Evolutionary conservation across 768 basidiomycete species (phyloP).

Genomic region (Suillus clintonianus): DNA sequence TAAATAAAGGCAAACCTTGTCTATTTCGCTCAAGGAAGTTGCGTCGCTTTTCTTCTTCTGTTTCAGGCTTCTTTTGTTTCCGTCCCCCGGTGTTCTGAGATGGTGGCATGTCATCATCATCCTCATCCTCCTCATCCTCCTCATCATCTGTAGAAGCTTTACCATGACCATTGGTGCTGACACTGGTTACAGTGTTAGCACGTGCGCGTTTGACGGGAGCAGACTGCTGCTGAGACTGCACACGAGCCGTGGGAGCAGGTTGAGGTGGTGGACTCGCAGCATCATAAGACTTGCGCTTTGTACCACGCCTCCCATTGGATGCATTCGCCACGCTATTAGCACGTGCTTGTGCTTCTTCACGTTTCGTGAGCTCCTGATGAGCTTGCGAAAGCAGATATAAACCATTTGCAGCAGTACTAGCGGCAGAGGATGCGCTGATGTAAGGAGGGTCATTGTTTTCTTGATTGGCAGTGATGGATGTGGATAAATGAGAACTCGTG

Average conservation of each 20-base stretch:
- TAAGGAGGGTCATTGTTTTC: slow-evolving; percentile 33
- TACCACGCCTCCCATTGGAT: slow-evolving; percentile 46
- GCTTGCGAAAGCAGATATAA: slow-evolving; percentile 93
- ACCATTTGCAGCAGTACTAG: slow-evolving; percentile 82
- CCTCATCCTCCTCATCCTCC: slow-evolving; percentile 42
- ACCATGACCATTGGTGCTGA: slow-evolving; percentile 27
- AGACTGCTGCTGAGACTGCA: slow-evolving; percentile 22
- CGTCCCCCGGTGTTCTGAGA: slow-evolving; percentile 24
- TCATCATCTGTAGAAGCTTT: slow-evolving; percentile 41
- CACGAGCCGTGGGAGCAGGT: slow-evolving; percentile 20
- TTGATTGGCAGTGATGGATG: slow-evolving; percentile 35
- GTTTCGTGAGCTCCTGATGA: slow-evolving; percentile 93
- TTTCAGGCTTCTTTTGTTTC: slow-evolving; percentile 78
- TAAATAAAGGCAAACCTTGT: slow-evolving; percentile 67
- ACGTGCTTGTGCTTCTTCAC: slow-evolving; percentile 82
- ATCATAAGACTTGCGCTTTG: slow-evolving; percentile 72
- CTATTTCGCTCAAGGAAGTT: slow-evolving; percentile 97
- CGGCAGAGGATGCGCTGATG: slow-evolving; percentile 53
- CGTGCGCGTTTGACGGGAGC: slow-evolving; percentile 39
- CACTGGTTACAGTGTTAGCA: slow-evolving; percentile 34
- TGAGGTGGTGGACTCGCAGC: slow-evolving; percentile 37
- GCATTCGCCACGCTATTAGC: slow-evolving; percentile 42
- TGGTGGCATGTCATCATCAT: slow-evolving; percentile 36
- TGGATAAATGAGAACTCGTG: slow-evolving; percentile 37
- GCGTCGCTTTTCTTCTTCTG: slow-evolving; percentile 95